Base-by-base conservation (phyloP, 2,329 filamentous ascomycete genomes). In the Paraconiothyrium brasiliense region DNA sequence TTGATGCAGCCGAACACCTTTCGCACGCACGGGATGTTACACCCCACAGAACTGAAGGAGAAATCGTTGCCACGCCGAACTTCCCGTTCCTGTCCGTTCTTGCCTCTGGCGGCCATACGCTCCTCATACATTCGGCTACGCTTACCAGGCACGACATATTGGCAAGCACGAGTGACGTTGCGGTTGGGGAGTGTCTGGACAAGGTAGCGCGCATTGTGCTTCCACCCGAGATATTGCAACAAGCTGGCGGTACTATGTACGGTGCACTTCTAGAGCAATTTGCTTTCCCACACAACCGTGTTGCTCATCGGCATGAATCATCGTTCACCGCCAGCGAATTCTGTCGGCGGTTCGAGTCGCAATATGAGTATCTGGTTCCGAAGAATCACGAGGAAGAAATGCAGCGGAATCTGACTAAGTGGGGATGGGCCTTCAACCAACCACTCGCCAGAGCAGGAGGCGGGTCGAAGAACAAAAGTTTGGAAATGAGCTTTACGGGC, bases 41-140 rank as follows among this genome's bases (percentile, higher is more conserved):
- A 48, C 54, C 49, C 24, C 22, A 68, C 66, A 27, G 30, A 35
- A 35, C 22, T 32, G 4, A 35, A 34, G 14, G 37, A 9, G 48
- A 24, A 8, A 39, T 58, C 30, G n/a, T 39, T 16, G 52, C 58
- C 5, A 68, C 72, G 11, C 91, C 90, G 0, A 71, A 79, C 0
- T 97, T 96, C 69, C 94, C 95, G 1, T 97, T 97, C 76, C 83
- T 97, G 37, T 94, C 92, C 0, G 84, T 97, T 6, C 89, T 99
- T 51, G 92, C 95, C 16, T 97, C 93, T 0, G 95, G 95, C 41
- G 95, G 95, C 1, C 94, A 99, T 80, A 94, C 94, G 0, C 87
- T 96, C 76, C 87, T 99, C 22, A 87, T 97, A 44, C 86, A 90
- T 71, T 96, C 93, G 8, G 81, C 82, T 43, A 84, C 84, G 3